phyloP scores from a whole-genome alignment of 1,139 yeast species.

The Eremothecium cymbalariae region DNA sequence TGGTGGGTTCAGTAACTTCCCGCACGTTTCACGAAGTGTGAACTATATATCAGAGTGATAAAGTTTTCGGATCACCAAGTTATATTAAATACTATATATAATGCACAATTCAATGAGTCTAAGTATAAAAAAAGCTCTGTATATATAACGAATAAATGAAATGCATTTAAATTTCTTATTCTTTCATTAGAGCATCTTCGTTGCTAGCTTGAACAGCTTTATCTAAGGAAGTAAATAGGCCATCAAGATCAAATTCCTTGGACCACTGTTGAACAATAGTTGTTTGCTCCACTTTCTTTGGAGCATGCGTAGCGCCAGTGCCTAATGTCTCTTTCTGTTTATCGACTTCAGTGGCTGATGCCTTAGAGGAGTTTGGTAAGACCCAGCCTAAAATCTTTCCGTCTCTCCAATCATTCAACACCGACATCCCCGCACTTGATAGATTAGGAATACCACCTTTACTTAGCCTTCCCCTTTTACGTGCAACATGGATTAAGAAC shows the following conservation, averaged over 20 bases:
- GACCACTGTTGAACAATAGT: constrained; percentile 89
- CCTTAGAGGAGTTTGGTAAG: constrained; percentile 60
- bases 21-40: too few relatives aligned
- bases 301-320: constrained; percentile 32
- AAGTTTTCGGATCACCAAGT: not conserved
- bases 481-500: constrained; percentile 84
- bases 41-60: not conserved
- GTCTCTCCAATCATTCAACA: constrained; percentile 94
- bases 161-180: not conserved
- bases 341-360: constrained; percentile 30
- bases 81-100: too few relatives aligned
- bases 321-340: constrained; percentile 12
- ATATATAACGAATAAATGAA: constrained; percentile 6
- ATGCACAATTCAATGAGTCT: not conserved
- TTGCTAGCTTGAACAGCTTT: constrained; percentile 22
- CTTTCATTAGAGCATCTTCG: constrained; percentile 9
- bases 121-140: not conserved
- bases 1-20: too few relatives aligned
- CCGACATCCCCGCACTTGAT: constrained; percentile 73
- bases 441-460: constrained; percentile 90
- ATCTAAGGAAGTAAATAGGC: constrained; percentile 45
- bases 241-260: constrained; percentile 85
- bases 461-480: constrained; percentile 86
- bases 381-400: constrained; percentile 93
- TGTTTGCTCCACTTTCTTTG: constrained; percentile 56